phyloP scores from a whole-genome alignment of 306 rosid genomes.

The Fragaria ananassa region DNA sequence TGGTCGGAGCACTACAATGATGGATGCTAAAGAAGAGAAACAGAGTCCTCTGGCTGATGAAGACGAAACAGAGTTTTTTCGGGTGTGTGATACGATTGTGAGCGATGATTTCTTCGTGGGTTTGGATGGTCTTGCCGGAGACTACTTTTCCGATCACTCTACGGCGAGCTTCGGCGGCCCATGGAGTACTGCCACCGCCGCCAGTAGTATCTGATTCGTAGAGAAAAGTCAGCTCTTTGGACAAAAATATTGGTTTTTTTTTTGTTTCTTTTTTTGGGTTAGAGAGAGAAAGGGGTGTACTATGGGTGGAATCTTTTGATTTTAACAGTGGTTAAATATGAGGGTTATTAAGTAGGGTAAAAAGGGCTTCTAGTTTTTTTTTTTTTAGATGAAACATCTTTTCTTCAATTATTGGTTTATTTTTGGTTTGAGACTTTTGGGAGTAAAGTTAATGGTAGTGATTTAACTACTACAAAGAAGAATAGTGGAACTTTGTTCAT shows the following conservation, averaged over 20 bases:
- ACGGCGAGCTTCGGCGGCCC: slow-evolving; percentile 43
- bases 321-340: slow-evolving; percentile 9
- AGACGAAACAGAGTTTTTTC: slow-evolving; percentile 70
- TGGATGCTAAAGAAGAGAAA: slow-evolving; percentile 63
- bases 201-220: slow-evolving; percentile 48
- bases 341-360: not conserved
- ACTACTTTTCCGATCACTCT: slow-evolving; percentile 52
- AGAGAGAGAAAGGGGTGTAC: slow-evolving; percentile 4
- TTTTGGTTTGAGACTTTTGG: slow-evolving; percentile 16
- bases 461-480: slow-evolving; percentile 5
- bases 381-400: not conserved
- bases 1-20: slow-evolving; percentile 23
- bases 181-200: slow-evolving; percentile 68
- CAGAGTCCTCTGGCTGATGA: slow-evolving; percentile 54
- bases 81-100: slow-evolving; percentile 51
- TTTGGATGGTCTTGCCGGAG: slow-evolving; percentile 68
- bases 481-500: not conserved
- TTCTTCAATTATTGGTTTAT: slow-evolving; percentile 11
- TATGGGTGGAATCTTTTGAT: slow-evolving; percentile 16
- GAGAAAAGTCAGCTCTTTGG: slow-evolving; percentile 10
- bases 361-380: not conserved
- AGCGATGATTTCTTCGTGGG: slow-evolving; percentile 76
- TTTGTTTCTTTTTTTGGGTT: not conserved
- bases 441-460: slow-evolving; percentile 1
- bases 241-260: not conserved